These are phyloP conservation scores for Botryotinia narcissicola DNA, from an alignment of 2,329 filamentous ascomycete genomes.

Conservation along the genomic window DNA sequence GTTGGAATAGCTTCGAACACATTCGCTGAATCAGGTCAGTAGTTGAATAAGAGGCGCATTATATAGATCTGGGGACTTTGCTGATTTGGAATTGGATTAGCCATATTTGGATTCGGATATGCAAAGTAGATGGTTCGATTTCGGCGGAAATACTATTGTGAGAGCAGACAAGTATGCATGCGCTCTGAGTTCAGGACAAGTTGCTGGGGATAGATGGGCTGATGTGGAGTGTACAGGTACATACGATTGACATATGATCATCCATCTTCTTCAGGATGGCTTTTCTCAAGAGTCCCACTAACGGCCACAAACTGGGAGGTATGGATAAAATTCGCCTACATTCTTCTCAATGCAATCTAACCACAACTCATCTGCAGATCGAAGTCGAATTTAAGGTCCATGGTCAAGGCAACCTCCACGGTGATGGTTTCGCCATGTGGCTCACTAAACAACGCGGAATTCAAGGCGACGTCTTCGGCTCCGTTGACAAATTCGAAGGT, in stretches of 20 bases:
- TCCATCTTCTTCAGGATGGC: conserved; percentile 86
- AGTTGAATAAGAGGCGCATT: not conserved
- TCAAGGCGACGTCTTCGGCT: conserved; percentile 82
- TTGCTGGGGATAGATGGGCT: conserved; percentile 22
- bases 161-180: conserved; percentile 63
- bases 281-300: conserved; percentile 89
- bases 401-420: conserved; percentile 84
- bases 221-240: conserved; percentile 57
- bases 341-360: conserved; percentile 6
- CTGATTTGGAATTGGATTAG: conserved; percentile 46
- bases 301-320: conserved; percentile 98
- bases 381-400: conserved; percentile 94
- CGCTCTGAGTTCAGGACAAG: not conserved
- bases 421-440: conserved; percentile 98
- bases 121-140: conserved; percentile 98
- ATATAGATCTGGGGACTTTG: not conserved
- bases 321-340: conserved; percentile 23
- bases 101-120: conserved; percentile 98
- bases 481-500: conserved; percentile 84
- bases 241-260: conserved; percentile 89
- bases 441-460: conserved; percentile 88
- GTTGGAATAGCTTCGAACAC: conserved; percentile 70
- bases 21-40: conserved; percentile 75
- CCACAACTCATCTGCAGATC: conserved; percentile 50
- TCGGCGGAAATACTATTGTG: conserved; percentile 91